A percentile compares a stretch with the other conserved stretches of the same genome.
Conservation (phyloP, 2,329 filamentous ascomycete species). For the Fusarium dlaminii region DNA sequence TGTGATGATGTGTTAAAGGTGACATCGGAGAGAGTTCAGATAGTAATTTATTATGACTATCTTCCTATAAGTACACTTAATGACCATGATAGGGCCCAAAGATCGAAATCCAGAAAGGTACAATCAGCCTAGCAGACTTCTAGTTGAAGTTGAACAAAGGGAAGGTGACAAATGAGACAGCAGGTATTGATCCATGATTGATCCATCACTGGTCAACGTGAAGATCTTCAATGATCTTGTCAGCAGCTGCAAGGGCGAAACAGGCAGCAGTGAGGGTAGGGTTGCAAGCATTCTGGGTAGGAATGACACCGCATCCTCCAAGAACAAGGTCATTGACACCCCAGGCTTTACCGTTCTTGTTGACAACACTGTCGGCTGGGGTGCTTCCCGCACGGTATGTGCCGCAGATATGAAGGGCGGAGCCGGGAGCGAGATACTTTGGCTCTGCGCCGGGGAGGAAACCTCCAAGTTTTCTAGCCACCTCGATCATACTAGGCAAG, state of each 20-base stretch:
- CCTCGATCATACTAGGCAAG: neutral
- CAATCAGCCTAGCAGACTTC: neutral
- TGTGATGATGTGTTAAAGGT: neutral
- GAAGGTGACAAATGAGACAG: neutral
- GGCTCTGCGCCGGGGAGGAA: neutral
- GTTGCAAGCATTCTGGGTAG: slow-evolving; percentile 1
- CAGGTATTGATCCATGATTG: too few species aligned
- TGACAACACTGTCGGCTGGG: neutral
- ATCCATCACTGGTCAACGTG: neutral
- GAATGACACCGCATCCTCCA: slow-evolving; percentile 2
- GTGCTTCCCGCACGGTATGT: neutral
- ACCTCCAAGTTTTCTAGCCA: neutral
- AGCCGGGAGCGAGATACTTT: neutral
- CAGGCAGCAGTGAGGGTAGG: slow-evolving; percentile 1
- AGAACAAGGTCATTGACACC: neutral
- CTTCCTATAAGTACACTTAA: neutral
- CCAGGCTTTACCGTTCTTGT: neutral
- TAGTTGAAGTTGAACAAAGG: neutral
- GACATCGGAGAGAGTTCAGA: neutral
- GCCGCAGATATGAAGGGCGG: neutral
- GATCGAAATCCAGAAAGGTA: neutral
- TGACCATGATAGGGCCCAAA: neutral
- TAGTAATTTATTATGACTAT: neutral
- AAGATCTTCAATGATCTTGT: slow-evolving; percentile 1
- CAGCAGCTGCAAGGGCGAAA: slow-evolving; percentile 1